Evolutionary conservation across 352 stramenopile species (phyloP).

Genomic region (Globisporangium canariense): DNA sequence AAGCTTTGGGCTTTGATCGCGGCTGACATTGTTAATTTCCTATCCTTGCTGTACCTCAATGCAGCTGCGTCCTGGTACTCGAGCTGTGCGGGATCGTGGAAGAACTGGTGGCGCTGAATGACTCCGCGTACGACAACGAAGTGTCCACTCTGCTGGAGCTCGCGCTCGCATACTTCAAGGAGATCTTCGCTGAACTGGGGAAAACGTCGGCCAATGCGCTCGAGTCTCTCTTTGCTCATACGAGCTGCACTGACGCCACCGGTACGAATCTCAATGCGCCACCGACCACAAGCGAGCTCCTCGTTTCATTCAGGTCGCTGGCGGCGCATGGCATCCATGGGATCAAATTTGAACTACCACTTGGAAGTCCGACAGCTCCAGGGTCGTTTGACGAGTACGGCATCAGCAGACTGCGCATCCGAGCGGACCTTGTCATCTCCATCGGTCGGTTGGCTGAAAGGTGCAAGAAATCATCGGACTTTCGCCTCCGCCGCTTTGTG

Average conservation of each 20-base stretch:
- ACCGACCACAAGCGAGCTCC: conserved; percentile 4
- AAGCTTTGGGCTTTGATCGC: background rate
- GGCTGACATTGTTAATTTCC: background rate
- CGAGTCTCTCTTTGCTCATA: conserved; percentile 7
- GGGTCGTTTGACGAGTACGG: conserved; percentile 39
- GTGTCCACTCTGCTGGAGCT: conserved; percentile 17
- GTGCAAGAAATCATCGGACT: conserved; percentile 30
- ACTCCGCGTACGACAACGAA: background rate
- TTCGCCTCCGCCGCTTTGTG: conserved; percentile 16
- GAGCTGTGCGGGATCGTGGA: conserved; percentile 61
- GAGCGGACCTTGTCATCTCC: conserved; percentile 44
- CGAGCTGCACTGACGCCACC: background rate
- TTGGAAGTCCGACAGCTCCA: background rate
- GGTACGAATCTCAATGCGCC: no score
- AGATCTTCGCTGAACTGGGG: conserved; percentile 26
- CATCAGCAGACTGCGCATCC: conserved; percentile 38
- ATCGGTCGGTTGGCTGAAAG: conserved; percentile 45
- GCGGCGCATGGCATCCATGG: background rate
- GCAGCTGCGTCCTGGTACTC: conserved; percentile 63
- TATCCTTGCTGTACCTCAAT: background rate
- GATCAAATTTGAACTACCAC: conserved; percentile 16
- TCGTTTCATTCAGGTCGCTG: conserved; percentile 14
- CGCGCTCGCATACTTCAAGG: conserved; percentile 32
- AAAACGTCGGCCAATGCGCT: conserved; percentile 14
- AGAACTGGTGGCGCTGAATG: conserved; percentile 30